phyloP scores from a whole-genome alignment of 1,284 basidiomycete species.

The Stygiomarasmius scandens region DNA sequence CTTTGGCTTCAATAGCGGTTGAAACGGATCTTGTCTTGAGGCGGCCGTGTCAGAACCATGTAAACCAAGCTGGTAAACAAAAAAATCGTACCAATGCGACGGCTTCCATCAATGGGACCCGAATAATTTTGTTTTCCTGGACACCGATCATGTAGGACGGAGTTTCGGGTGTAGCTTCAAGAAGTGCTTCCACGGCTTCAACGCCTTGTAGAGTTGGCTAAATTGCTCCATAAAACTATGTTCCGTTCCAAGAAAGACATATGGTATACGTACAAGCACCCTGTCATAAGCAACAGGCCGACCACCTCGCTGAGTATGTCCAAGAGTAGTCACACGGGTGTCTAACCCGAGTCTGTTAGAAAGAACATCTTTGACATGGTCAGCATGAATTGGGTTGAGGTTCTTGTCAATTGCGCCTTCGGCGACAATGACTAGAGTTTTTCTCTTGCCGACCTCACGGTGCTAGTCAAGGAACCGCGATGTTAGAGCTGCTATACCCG shows the following conservation, averaged over 20 bases:
- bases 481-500: too few relatives aligned
- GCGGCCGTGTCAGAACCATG: not conserved
- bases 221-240: not conserved
- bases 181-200: constrained; percentile 88
- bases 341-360: constrained; percentile 88
- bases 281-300: constrained; percentile 92
- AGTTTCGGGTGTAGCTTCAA: constrained; percentile 88
- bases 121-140: constrained; percentile 92
- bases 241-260: too few relatives aligned
- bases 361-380: constrained; percentile 90
- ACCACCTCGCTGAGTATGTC: constrained; percentile 96
- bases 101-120: constrained; percentile 91
- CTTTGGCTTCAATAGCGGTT: constrained; percentile 78
- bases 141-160: constrained; percentile 98
- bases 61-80: not conserved
- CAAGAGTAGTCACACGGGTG: constrained; percentile 96
- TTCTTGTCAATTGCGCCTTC: constrained; percentile 92
- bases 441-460: constrained; percentile 90
- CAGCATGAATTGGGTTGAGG: constrained; percentile 88
- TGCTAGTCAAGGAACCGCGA: constrained; percentile 58
- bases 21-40: constrained; percentile 84
- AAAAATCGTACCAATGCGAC: constrained; percentile 70
- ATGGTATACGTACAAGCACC: constrained; percentile 76
- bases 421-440: constrained; percentile 97
- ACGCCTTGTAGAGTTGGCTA: constrained; percentile 94